phyloP scores from a whole-genome alignment of 306 rosid species.

The Crotalaria pallida region DNA sequence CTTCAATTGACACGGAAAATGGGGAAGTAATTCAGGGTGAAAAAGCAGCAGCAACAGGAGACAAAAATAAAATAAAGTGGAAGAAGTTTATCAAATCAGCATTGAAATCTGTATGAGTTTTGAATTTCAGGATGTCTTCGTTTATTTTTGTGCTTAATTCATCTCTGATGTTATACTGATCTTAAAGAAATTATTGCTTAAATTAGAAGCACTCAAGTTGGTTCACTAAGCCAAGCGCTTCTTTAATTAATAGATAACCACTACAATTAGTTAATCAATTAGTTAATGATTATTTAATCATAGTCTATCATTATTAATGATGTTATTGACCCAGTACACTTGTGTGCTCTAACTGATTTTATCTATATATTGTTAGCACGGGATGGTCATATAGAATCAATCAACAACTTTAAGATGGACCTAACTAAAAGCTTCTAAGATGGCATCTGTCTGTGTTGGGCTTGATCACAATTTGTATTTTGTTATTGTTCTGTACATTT shows the following conservation, averaged over 20 bases:
- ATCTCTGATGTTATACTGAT: not conserved
- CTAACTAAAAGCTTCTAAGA: not conserved
- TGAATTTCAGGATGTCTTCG: not conserved
- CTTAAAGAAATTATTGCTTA: not conserved
- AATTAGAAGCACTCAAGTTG: not conserved
- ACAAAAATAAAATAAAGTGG: slow-evolving; percentile 62
- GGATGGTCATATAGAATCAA: not conserved
- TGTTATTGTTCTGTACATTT: not conserved
- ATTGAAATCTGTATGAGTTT: slow-evolving; percentile 61
- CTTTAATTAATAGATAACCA: not conserved
- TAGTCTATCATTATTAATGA: not conserved
- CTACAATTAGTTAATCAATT: no score
- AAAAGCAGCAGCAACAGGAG: slow-evolving; percentile 22
- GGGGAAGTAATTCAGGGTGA: slow-evolving; percentile 74
- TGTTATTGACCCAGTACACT: not conserved
- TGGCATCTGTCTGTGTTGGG: not conserved
- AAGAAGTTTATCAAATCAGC: slow-evolving; percentile 72
- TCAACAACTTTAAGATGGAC: not conserved
- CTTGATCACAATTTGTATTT: not conserved
- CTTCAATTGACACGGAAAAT: slow-evolving; percentile 34
- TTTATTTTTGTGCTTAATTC: not conserved
- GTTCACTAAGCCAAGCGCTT: not conserved
- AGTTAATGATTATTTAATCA: no score
- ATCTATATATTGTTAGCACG: not conserved
- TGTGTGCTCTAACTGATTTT: not conserved